Base-by-base conservation (phyloP, 2,329 filamentous ascomycete genomes). In the Magnaporthiopsis incrustans region DNA sequence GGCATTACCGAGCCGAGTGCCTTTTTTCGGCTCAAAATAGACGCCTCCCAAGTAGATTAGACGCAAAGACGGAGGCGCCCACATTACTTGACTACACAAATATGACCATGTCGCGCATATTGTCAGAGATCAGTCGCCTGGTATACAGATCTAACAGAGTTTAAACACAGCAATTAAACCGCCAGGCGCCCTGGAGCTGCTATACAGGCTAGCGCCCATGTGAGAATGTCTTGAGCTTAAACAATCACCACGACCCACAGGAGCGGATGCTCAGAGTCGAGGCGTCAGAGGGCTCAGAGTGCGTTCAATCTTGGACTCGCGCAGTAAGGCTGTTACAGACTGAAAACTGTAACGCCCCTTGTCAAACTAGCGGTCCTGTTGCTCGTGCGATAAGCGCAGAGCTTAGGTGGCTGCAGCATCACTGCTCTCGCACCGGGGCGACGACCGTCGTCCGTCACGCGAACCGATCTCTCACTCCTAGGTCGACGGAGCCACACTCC, bases 241-340 rank as follows among this genome's bases (percentile, higher is more conserved):
- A 57, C 61, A 63, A 63, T 63, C 61, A 33, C 56, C 61, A 50
- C 56, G 14, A 58, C 33, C 61, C 61, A 63, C 35, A 35, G 61
- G 35, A 27, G 27, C 35, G 4, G 44, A 30, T 15, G 38, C 25
- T 30, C 60, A 33, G 60, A 22, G 61, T 62, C 61, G 33, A 44
- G 33, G 56, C 32, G 61, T 63, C 61, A 63, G 61, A 63, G 61
- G 38, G 61, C 61, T 27, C 61, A 59, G 38, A 32, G 22, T 62
- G 50, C 25, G 27, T 22, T 63, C 7, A 14, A 59, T 63, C n/a
- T 63, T 11, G 61, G 61, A 63, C 38, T 59, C 61, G 56, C 61
- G 18, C 56, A 63, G 61, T 59, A 63, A 57, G 61, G 61, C 53
- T 57, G 44, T 38, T 30, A 56, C 61, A 63, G 56, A 63, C 57